phyloP scores from a whole-genome alignment of 192 early-diverging fungal genomes.

The Lunasporangiospora selenospora region DNA sequence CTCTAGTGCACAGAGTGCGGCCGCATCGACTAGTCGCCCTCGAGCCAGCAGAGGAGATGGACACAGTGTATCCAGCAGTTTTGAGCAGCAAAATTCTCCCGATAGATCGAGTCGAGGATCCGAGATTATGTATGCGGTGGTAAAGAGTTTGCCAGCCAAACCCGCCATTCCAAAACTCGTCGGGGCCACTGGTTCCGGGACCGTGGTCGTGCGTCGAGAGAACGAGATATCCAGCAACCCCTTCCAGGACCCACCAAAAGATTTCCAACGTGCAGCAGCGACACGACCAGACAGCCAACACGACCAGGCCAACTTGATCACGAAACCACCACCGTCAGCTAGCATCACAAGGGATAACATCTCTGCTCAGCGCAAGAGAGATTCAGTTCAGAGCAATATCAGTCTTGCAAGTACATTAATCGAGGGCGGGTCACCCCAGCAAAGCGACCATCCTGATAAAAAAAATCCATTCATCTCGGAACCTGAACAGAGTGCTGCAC shows the following conservation, averaged over 20 bases:
- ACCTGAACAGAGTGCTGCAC: no score
- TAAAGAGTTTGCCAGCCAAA: conserved; percentile 30
- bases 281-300: background rate
- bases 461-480: no score
- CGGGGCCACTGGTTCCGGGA: conserved; percentile 39
- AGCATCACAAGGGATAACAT: background rate
- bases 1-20: background rate
- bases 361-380: background rate
- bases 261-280: background rate
- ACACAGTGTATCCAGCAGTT: no score
- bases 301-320: background rate
- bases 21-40: no score
- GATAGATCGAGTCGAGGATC: conserved; percentile 14
- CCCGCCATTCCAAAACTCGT: conserved; percentile 29
- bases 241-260: background rate
- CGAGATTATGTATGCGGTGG: conserved; percentile 41
- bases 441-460: no score
- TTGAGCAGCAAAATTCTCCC: no score
- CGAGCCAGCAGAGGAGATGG: no score
- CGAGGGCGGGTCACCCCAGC: no score
- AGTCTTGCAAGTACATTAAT: background rate
- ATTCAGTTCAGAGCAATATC: conserved; percentile 20
- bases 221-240: background rate
- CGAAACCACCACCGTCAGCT: conserved; percentile 1
- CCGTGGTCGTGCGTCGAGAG: conserved; percentile 6